Evolutionary conservation across 768 basidiomycete species (phyloP).

Genomic region (Leccinum olivaceopallidum): DNA sequence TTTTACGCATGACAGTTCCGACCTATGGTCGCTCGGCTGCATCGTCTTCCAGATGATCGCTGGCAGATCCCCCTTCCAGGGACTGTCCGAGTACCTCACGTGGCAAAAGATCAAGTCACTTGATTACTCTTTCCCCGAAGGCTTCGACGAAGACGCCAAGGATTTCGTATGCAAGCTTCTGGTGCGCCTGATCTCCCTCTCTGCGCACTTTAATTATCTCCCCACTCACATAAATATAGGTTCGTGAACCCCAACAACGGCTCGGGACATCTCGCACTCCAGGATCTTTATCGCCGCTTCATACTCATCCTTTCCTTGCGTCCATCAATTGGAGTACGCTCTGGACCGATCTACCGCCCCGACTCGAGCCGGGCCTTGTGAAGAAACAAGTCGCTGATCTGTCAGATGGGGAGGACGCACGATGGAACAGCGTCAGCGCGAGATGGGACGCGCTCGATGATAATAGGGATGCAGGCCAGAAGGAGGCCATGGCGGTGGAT

Average conservation of each 20-base stretch:
- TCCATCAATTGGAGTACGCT: conserved; percentile 59
- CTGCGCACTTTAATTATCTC: background rate
- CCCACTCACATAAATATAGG: conserved; percentile 37
- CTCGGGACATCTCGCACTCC: conserved; percentile 51
- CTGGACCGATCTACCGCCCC: conserved; percentile 65
- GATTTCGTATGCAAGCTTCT: conserved; percentile 79
- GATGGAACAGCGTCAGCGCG: conserved; percentile 55
- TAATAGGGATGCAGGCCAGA: conserved; percentile 17
- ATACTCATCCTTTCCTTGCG: conserved; percentile 62
- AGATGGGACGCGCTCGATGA: conserved; percentile 52
- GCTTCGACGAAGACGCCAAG: conserved; percentile 78
- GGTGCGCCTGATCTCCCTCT: conserved; percentile 39
- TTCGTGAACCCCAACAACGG: conserved; percentile 57
- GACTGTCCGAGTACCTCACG: conserved; percentile 88
- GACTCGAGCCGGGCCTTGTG: conserved; percentile 57
- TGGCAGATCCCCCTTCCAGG: conserved; percentile 90
- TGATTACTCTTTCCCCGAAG: conserved; percentile 85
- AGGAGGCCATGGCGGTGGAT: conserved; percentile 8
- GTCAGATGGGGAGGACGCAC: conserved; percentile 28
- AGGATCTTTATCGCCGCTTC: conserved; percentile 46
- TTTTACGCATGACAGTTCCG: conserved; percentile 57
- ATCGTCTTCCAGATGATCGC: conserved; percentile 94
- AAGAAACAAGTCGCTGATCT: conserved; percentile 36
- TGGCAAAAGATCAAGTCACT: conserved; percentile 92
- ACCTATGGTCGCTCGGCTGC: conserved; percentile 95